A percentile compares a stretch with the other conserved stretches of the same genome.
These are phyloP conservation scores for Tuber microsphaerosporum DNA, from an alignment of 495 filamentous ascomycete genomes.

Conservation along the genomic window DNA sequence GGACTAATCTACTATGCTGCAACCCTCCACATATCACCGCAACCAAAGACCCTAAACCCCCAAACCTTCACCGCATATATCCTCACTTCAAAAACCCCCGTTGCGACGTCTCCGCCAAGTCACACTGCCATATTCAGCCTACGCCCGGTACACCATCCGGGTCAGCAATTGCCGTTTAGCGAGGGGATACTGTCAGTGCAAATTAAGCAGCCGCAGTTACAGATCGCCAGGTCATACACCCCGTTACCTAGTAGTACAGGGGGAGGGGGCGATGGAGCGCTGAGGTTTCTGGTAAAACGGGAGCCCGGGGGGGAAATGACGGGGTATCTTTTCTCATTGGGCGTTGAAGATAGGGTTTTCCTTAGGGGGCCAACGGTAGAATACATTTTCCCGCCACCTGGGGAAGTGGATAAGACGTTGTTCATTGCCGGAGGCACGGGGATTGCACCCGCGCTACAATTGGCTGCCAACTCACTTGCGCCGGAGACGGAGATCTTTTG, in stretches of 20 bases:
- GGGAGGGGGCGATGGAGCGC: constrained; percentile 24
- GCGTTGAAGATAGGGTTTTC: constrained; percentile 55
- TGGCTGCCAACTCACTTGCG: constrained; percentile 55
- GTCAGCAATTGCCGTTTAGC: constrained; percentile 16
- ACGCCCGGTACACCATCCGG: constrained; percentile 42
- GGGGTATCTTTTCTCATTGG: constrained; percentile 52
- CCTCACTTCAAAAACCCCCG: constrained; percentile 56
- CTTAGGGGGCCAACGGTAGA: constrained; percentile 73
- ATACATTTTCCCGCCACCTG: constrained; percentile 53
- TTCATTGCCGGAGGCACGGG: constrained; percentile 93
- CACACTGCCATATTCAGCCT: constrained; percentile 66
- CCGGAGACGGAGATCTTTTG: constrained; percentile 57
- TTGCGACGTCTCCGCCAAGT: constrained; percentile 52
- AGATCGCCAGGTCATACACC: constrained; percentile 83
- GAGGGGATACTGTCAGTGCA: constrained; percentile 76
- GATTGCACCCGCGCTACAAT: constrained; percentile 83
- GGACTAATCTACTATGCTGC: constrained; percentile 10
- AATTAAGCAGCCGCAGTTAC: constrained; percentile 85
- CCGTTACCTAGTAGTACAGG: constrained; percentile 57
- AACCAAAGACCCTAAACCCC: constrained; percentile 44
- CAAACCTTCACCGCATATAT: constrained; percentile 56
- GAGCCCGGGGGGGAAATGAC: constrained; percentile 54
- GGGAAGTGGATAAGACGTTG: constrained; percentile 50
- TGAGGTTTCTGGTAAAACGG: constrained; percentile 53
- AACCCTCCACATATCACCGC: constrained; percentile 8